Conservation (phyloP, 108 stramenopile genomes). For the Hondaea fermentalgiana region DNA sequence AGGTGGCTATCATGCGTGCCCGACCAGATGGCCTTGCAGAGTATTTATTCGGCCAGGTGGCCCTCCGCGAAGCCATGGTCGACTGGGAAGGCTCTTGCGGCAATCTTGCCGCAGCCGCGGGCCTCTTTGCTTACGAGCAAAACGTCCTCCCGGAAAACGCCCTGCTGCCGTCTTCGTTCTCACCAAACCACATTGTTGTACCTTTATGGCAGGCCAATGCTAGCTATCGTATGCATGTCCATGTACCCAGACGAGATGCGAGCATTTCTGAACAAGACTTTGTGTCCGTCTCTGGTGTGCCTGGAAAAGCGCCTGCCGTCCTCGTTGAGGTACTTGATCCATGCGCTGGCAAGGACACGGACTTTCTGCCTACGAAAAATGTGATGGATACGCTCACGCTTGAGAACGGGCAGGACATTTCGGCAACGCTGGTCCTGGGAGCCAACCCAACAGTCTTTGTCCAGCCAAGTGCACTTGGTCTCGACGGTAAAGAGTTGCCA, state of each 20-base stretch:
- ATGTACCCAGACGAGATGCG: background rate
- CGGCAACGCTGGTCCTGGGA: background rate
- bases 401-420: background rate
- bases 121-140: background rate
- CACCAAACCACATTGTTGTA: background rate
- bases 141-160: background rate
- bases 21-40: background rate
- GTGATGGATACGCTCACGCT: background rate
- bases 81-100: constrained; percentile 6
- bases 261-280: background rate
- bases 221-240: background rate
- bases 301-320: background rate
- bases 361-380: background rate
- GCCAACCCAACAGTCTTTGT: background rate
- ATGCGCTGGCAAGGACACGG: background rate
- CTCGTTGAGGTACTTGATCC: background rate
- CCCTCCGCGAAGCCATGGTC: background rate
- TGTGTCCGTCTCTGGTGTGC: background rate
- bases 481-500: background rate
- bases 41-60: background rate
- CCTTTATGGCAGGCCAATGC: background rate
- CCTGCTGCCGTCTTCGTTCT: background rate
- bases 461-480: background rate
- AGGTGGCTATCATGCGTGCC: background rate
- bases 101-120: background rate